These are phyloP conservation scores for Annulohypoxylon maeteangense DNA, from an alignment of 495 filamentous ascomycete species.

Conservation along the genomic window DNA sequence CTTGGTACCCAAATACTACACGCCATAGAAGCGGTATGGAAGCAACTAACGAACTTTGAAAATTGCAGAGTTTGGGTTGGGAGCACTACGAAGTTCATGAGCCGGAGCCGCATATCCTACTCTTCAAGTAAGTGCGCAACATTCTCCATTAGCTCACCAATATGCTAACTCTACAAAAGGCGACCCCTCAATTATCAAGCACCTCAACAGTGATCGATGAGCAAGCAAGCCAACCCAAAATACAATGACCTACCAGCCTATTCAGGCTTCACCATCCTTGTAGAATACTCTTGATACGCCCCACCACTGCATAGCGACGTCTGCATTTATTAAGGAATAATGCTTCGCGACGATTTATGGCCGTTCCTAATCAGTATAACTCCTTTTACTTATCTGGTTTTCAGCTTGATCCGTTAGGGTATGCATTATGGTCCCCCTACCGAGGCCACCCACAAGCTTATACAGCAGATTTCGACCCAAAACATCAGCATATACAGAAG, in stretches of 20 bases:
- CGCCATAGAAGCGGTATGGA: neutral
- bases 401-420: constrained; percentile 16
- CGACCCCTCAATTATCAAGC: constrained; percentile 88
- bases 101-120: constrained; percentile 95
- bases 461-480: constrained; percentile 21
- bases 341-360: constrained; percentile 47
- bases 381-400: constrained; percentile 30
- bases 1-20: constrained; percentile 24
- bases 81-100: constrained; percentile 99
- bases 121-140: constrained; percentile 88
- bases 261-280: constrained; percentile 26
- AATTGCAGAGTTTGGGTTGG: constrained; percentile 88
- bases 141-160: neutral
- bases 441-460: constrained; percentile 10
- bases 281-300: constrained; percentile 43
- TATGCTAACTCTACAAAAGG: constrained; percentile 56
- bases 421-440: constrained; percentile 4
- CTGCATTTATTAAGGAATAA: constrained; percentile 51
- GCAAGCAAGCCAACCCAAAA: constrained; percentile 8
- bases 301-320: constrained; percentile 57
- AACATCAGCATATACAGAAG: constrained; percentile 28
- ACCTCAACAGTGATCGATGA: constrained; percentile 58
- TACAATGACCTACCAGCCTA: constrained; percentile 15
- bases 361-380: constrained; percentile 30
- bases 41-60: constrained; percentile 37